These are phyloP conservation scores for Mortierella sp. DNA, from an alignment of 371 early-diverging fungal species.

Conservation along the genomic window DNA sequence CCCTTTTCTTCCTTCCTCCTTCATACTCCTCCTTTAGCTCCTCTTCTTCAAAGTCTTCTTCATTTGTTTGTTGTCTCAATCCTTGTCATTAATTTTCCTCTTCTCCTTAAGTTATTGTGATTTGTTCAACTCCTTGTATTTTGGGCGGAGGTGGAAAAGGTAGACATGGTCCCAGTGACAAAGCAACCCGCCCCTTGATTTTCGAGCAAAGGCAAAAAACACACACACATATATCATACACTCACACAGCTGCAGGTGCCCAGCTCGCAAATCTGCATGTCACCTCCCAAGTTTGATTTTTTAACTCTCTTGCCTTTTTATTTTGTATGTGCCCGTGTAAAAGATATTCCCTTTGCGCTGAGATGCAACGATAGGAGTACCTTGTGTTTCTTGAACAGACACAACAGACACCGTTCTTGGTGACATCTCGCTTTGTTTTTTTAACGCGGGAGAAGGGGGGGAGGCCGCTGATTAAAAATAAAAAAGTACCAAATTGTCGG, in stretches of 20 bases:
- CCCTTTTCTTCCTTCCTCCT: background rate
- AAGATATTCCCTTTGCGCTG: background rate
- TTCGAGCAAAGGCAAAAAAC: background rate
- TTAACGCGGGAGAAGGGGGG: background rate
- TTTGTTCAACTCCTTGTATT: background rate
- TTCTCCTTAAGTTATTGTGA: background rate
- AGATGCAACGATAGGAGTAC: conserved; percentile 2
- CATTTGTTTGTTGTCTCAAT: background rate
- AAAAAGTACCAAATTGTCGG: background rate
- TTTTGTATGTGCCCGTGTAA: background rate
- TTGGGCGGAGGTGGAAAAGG: conserved; percentile 1
- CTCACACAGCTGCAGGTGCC: conserved; percentile 9
- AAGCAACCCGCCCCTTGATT: conserved; percentile 7
- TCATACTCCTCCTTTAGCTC: conserved; percentile 6
- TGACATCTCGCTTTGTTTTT: background rate
- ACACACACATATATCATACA: background rate
- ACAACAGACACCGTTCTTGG: conserved; percentile 9
- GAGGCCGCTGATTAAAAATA: background rate
- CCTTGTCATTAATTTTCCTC: background rate
- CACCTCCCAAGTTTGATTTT: background rate
- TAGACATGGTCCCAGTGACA: conserved; percentile 9
- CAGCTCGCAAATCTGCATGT: conserved; percentile 11
- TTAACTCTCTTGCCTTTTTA: background rate
- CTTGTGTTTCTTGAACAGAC: conserved; percentile 1
- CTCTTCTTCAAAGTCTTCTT: conserved; percentile 5